Percentiles rank a stretch among this genome's conserved stretches.
Evolutionary conservation across 75 land plant genomes (phyloP).

Genomic region (Cryptomeria japonica): DNA sequence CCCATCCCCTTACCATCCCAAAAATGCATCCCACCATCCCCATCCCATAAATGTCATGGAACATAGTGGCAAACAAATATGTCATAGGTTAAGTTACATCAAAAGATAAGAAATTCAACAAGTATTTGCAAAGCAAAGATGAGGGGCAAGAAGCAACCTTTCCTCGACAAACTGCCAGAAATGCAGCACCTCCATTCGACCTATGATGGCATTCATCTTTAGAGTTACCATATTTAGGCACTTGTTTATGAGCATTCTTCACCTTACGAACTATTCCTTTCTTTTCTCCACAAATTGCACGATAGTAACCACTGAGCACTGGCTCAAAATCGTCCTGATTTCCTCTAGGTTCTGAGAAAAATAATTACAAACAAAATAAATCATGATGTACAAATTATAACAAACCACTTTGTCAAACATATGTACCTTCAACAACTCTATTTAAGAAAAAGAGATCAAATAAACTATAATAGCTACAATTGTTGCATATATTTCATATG

Average conservation of each 20-base stretch:
- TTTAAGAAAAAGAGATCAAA: not conserved
- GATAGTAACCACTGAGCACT: constrained; percentile 69
- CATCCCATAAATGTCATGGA: too few relatives aligned
- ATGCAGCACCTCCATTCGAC: constrained; percentile 68
- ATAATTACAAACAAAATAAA: not conserved
- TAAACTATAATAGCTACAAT: not conserved
- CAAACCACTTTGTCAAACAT: not conserved
- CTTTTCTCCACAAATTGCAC: constrained; percentile 30
- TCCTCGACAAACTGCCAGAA: constrained; percentile 95
- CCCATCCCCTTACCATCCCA: too few relatives aligned
- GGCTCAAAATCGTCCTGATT: constrained; percentile 72
- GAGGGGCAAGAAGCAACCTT: constrained; percentile 54
- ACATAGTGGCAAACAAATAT: not conserved
- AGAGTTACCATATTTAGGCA: not conserved
- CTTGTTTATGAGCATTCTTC: constrained; percentile 34
- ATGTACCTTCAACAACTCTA: not conserved
- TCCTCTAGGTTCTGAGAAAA: constrained; percentile 81
- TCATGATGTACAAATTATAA: not conserved
- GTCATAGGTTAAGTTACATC: not conserved
- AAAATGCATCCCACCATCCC: too few relatives aligned
- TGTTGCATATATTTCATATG: not conserved
- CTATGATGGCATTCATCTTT: constrained; percentile 13
- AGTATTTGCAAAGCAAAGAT: not conserved
- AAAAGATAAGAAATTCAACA: not conserved
- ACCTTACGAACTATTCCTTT: constrained; percentile 28